Evolutionary conservation across 1,139 yeast genomes (phyloP), one percentile per base, ranked within the genome.

Genomic region (Komagataea norvegica): DNA sequence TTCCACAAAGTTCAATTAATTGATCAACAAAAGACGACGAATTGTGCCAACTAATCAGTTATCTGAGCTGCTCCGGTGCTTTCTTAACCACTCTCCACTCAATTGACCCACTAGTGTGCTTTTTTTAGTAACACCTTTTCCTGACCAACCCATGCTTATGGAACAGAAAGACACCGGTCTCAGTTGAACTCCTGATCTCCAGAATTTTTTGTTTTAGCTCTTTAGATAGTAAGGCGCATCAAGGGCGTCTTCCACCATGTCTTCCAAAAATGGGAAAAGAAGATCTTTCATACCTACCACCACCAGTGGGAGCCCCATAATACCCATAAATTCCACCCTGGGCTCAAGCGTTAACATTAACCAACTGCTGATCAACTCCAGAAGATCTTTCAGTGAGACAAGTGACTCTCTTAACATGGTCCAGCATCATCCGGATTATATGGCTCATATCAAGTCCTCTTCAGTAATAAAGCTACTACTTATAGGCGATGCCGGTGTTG

Each of bases 401-500:
- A 32, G 29, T 3, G 43, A 40, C 18, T 26, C 40, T 14, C 26
- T 22, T 19, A 37, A 36, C 34, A 32, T 43, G 8, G 47, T 45
- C 3, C 45, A 47, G 22, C 54, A 46, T 35, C 44, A 38, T 23
- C 44, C 43, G 3, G 42, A 42, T n/a, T 45, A 40, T 29, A 37
- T 33, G 16, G 24, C 44, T 1, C 40, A 36, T 5, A 31, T 41
- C 2, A 50, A 44, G 37, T 41, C 54, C 1, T 40, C 49, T 1
- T 54, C 66, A 3, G 58, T 58, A 28, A 52, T 65, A 31, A 64
- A 65, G 42, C 41, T 62, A 9, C 44, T 65, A 15, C 49, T 66
- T 8, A 55, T 66, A 17, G 71, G 71, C 2, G 66, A 65, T 33
- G 64, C 70, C 2, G 65, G 67, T 9, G 70, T 66, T 4, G 72